Conservation (phyloP, 106 monocot species). For the Gastrodia elata region DNA sequence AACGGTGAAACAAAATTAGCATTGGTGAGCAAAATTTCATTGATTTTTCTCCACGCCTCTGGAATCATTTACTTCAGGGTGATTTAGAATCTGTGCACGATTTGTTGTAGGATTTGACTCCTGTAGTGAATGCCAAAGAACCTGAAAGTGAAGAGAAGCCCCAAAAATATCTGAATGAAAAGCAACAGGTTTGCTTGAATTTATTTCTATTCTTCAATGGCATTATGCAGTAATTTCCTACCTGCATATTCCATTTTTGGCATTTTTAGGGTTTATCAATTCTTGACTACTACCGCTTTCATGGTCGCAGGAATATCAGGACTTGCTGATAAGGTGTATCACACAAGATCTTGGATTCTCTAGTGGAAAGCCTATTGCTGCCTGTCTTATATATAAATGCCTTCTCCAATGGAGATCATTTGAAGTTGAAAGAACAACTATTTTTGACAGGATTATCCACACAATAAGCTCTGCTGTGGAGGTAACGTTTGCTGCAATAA, state of each 20-base stretch:
- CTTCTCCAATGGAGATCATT: conserved; percentile 97
- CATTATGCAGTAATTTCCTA: background rate
- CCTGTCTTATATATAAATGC: conserved; percentile 80
- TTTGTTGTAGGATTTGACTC: conserved; percentile 44
- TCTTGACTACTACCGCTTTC: conserved; percentile 5
- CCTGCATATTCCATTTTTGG: background rate
- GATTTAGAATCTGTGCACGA: background rate
- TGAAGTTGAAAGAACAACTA: conserved; percentile 82
- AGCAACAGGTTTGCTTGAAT: conserved; percentile 61
- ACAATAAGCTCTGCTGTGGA: conserved; percentile 67
- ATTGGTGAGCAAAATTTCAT: conserved; percentile 32
- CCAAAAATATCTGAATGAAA: conserved; percentile 95
- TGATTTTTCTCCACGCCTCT: background rate
- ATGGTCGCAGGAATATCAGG: conserved; percentile 71
- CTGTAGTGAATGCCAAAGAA: conserved; percentile 42
- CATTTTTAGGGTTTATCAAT: background rate
- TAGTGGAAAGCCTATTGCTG: conserved; percentile 69
- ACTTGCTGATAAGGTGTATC: conserved; percentile 68
- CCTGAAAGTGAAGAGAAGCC: conserved; percentile 85
- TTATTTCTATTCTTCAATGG: background rate
- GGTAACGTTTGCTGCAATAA: conserved; percentile 38
- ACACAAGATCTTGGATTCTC: conserved; percentile 80
- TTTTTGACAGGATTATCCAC: conserved; percentile 87
- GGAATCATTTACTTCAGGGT: background rate
- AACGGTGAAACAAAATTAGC: conserved; percentile 46